Evolutionary conservation across 2,329 filamentous ascomycete species (phyloP).

Genomic region (Cladosporium colombiae): DNA sequence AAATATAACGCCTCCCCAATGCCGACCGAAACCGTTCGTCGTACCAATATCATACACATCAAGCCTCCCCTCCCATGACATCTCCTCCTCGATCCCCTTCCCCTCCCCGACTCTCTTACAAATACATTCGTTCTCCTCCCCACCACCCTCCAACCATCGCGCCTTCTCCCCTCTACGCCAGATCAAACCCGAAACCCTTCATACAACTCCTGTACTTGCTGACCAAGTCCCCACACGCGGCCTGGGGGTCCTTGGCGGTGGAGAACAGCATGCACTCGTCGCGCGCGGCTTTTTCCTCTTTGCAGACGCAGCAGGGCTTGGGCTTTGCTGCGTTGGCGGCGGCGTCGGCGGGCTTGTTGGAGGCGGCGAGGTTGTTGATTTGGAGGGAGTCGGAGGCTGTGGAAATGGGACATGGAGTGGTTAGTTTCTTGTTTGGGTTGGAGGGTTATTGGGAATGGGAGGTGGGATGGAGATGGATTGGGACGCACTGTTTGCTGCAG

Average conservation of each 20-base stretch:
- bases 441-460: neutral
- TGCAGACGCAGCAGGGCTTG: conserved; percentile 97
- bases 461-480: neutral
- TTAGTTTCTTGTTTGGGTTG: no score
- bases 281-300: conserved; percentile 84
- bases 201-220: conserved; percentile 89
- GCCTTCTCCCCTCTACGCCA: conserved; percentile 27
- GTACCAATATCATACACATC: neutral
- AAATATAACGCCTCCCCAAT: neutral
- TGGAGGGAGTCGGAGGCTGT: conserved; percentile 19
- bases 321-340: conserved; percentile 7
- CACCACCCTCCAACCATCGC: neutral
- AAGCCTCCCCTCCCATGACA: neutral
- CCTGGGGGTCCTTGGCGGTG: conserved; percentile 74
- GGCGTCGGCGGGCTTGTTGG: conserved; percentile 41
- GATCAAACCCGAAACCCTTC: conserved; percentile 86
- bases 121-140: neutral
- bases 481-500: conserved; percentile 1
- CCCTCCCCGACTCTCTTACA: neutral
- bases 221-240: conserved; percentile 80
- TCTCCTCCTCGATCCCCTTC: neutral
- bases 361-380: conserved; percentile 47
- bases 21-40: neutral
- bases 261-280: conserved; percentile 99
- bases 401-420: no score